phyloP scores from a whole-genome alignment of 257 asterid genomes.

The Solanum paucissectum region DNA sequence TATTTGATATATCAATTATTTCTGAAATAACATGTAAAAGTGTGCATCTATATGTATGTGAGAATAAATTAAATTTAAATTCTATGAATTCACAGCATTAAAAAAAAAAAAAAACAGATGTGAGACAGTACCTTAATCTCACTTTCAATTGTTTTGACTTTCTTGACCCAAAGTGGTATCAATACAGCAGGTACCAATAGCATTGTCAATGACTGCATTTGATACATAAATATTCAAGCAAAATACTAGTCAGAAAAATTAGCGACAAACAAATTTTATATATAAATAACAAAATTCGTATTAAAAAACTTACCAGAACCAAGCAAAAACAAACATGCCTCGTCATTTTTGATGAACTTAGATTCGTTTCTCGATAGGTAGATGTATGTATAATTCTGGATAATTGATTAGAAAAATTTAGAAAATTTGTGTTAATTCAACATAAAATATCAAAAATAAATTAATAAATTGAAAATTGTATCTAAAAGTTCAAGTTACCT shows the following conservation, averaged over 20 bases:
- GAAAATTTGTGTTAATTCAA: neutral
- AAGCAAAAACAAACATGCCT: constrained; percentile 28
- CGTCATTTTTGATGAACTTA: constrained; percentile 20
- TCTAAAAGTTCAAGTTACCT: neutral
- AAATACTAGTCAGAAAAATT: neutral
- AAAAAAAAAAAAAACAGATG: neutral
- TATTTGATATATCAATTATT: neutral
- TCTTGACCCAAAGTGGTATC: constrained; percentile 33
- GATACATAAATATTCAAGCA: neutral
- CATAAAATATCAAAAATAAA: neutral
- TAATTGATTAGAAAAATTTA: neutral
- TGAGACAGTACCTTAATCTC: constrained; percentile 13
- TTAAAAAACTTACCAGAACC: constrained; percentile 21
- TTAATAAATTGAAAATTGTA: neutral
- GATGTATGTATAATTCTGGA: neutral
- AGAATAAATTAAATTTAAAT: neutral
- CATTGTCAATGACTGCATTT: constrained; percentile 28
- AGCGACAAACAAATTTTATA: neutral
- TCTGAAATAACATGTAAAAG: neutral
- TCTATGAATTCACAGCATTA: neutral
- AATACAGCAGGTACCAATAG: constrained; percentile 27
- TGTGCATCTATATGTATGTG: neutral
- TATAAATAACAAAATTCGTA: neutral
- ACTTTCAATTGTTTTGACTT: constrained; percentile 15
- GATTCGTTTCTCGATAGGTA: constrained; percentile 9